Percentiles rank a stretch among this genome's conserved stretches.
Conservation (phyloP, 2,329 filamentous ascomycete genomes). For the Microcyclospora tardicrescens region DNA sequence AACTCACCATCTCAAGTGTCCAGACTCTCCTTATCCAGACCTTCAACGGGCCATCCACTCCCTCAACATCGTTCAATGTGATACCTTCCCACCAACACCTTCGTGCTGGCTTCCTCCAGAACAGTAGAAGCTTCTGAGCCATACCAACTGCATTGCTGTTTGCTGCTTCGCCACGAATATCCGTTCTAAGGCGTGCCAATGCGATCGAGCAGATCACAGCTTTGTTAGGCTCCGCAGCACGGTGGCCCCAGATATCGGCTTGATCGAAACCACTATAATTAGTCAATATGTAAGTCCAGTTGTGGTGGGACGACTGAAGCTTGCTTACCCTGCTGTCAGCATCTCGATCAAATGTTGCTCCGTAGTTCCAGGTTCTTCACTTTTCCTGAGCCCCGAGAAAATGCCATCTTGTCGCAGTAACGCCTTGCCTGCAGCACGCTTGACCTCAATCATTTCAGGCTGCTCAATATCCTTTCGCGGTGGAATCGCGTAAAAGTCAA, state of each 20-base stretch:
- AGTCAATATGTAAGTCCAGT: conserved; percentile 1
- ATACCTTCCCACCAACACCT: conserved; percentile 99
- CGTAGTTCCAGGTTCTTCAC: conserved; percentile 89
- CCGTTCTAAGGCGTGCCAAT: conserved; percentile 80
- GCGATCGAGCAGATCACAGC: conserved; percentile 96
- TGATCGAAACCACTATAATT: conserved; percentile 76
- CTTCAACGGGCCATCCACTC: conserved; percentile 82
- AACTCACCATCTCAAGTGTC: conserved; percentile 82
- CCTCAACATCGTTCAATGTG: conserved; percentile 77
- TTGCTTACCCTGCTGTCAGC: conserved; percentile 82
- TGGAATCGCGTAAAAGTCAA: conserved; percentile 95
- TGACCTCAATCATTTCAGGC: conserved; percentile 87
- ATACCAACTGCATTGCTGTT: conserved; percentile 76
- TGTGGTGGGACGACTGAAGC: neutral
- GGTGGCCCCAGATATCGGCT: conserved; percentile 89
- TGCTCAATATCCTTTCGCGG: conserved; percentile 73
- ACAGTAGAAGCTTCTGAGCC: conserved; percentile 93
- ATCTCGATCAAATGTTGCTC: conserved; percentile 99
- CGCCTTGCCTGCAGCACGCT: conserved; percentile 79
- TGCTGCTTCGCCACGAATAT: conserved; percentile 55
- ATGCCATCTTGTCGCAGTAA: conserved; percentile 84
- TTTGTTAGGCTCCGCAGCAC: conserved; percentile 95
- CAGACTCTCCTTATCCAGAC: conserved; percentile 97
- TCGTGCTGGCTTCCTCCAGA: conserved; percentile 93
- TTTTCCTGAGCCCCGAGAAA: conserved; percentile 87